phyloP scores from a whole-genome alignment of 2,329 filamentous ascomycete species.

The Exophiala spinifera region DNA sequence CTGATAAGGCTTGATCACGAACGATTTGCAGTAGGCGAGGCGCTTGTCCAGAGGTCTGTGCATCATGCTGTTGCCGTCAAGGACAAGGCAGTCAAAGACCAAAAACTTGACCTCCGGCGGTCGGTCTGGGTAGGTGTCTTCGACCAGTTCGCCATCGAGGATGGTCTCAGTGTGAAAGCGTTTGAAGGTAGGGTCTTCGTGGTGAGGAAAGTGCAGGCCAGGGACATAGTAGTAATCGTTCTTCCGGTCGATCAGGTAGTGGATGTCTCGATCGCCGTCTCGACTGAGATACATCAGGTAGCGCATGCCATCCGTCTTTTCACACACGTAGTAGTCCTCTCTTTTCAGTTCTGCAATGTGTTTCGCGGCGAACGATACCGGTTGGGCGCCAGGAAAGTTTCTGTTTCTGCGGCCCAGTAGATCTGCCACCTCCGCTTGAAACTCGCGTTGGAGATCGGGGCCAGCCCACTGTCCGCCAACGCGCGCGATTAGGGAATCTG shows the following conservation, averaged over 20 bases:
- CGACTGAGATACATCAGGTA: conserved; percentile 86
- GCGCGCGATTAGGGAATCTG: conserved; percentile 17
- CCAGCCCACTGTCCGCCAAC: conserved; percentile 60
- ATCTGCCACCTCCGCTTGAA: conserved; percentile 70
- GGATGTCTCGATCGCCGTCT: conserved; percentile 56
- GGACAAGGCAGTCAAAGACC: conserved; percentile 86
- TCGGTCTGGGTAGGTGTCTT: conserved; percentile 71
- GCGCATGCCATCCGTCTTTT: conserved; percentile 95
- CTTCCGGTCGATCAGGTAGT: conserved; percentile 95
- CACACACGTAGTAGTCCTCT: conserved; percentile 93
- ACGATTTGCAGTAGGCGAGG: conserved; percentile 77
- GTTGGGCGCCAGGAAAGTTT: conserved; percentile 83
- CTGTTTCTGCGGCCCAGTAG: conserved; percentile 67
- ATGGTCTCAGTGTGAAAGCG: conserved; percentile 77
- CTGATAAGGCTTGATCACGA: conserved; percentile 75
- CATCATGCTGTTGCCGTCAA: conserved; percentile 74
- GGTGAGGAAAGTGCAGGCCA: conserved; percentile 76
- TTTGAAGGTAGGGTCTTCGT: conserved; percentile 55
- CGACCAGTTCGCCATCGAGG: conserved; percentile 88
- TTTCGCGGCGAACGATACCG: conserved; percentile 80
- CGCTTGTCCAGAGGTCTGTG: conserved; percentile 81
- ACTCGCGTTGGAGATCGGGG: conserved; percentile 55
- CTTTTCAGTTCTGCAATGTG: conserved; percentile 79
- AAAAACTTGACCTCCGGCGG: conserved; percentile 72
- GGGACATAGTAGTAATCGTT: conserved; percentile 93